Conservation (phyloP, 1,284 basidiomycete species). For the Heterobasidion occidentale region DNA sequence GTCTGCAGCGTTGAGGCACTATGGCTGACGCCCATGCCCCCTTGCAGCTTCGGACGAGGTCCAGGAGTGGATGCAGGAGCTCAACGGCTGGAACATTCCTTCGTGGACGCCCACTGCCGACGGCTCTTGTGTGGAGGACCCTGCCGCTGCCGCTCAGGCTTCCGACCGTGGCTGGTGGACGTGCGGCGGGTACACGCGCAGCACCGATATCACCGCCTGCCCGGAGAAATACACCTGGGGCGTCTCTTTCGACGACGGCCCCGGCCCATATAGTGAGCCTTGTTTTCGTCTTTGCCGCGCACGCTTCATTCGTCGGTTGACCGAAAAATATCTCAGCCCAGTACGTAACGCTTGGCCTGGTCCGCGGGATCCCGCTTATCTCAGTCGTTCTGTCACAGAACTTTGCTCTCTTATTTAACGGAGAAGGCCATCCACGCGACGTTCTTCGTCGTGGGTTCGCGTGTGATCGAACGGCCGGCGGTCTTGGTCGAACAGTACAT, state of each 20-base stretch:
- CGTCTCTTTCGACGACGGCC: slow-evolving; percentile 81
- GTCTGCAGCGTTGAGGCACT: neutral
- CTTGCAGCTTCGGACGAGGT: slow-evolving; percentile 53
- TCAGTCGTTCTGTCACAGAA: slow-evolving; percentile 28
- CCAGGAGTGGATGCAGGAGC: slow-evolving; percentile 66
- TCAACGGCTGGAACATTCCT: slow-evolving; percentile 68
- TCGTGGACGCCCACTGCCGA: slow-evolving; percentile 48
- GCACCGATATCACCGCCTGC: slow-evolving; percentile 64
- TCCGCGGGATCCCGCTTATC: slow-evolving; percentile 5
- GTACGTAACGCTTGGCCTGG: slow-evolving; percentile 16
- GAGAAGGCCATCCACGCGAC: slow-evolving; percentile 68
- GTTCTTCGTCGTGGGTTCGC: slow-evolving; percentile 91
- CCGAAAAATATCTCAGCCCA: slow-evolving; percentile 31
- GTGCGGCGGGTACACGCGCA: slow-evolving; percentile 76
- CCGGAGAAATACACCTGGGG: slow-evolving; percentile 79
- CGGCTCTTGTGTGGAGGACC: slow-evolving; percentile 59
- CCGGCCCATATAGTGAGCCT: slow-evolving; percentile 73
- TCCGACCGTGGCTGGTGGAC: slow-evolving; percentile 76
- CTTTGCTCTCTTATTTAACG: slow-evolving; percentile 63
- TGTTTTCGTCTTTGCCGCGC: no score
- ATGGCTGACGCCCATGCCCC: neutral
- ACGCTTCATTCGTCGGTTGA: neutral
- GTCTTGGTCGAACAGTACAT: slow-evolving; percentile 83
- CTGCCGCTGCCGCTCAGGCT: slow-evolving; percentile 50
- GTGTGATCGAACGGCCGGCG: slow-evolving; percentile 73